Evolutionary conservation across 768 basidiomycete species (phyloP).

Genomic region (Russula ochroleuca): DNA sequence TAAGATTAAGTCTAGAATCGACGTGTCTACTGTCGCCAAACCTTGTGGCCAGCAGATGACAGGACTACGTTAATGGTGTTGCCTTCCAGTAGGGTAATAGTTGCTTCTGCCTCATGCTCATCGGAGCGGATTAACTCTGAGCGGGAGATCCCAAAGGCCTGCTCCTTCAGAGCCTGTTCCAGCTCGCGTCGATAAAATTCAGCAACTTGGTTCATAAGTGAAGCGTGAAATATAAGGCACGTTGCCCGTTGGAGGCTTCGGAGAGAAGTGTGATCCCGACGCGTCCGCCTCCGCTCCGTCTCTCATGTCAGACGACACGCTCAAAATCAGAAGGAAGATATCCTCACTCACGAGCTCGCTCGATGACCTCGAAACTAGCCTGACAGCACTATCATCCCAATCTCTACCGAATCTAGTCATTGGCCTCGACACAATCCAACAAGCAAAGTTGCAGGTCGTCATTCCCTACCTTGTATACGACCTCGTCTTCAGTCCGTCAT

Average conservation of each 20-base stretch:
- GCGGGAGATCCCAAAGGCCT: slow-evolving; percentile 18
- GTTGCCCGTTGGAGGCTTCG: too few species aligned
- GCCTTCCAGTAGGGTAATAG: slow-evolving; percentile 21
- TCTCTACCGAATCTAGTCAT: slow-evolving; percentile 63
- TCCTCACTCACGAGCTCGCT: slow-evolving; percentile 52
- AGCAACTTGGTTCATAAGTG: slow-evolving; percentile 4
- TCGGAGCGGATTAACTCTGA: slow-evolving; percentile 6
- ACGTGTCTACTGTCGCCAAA: background rate
- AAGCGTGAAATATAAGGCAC: background rate
- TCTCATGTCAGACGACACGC: slow-evolving; percentile 37
- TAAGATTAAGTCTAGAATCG: background rate
- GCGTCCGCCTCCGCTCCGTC: background rate
- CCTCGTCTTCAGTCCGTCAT: slow-evolving; percentile 69
- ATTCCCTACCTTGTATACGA: slow-evolving; percentile 84
- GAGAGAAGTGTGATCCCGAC: background rate
- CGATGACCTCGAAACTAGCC: slow-evolving; percentile 59
- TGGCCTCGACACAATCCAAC: slow-evolving; percentile 65
- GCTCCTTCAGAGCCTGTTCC: slow-evolving; percentile 19
- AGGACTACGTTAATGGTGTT: slow-evolving; percentile 16
- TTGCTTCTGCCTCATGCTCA: slow-evolving; percentile 17
- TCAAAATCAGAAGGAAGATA: slow-evolving; percentile 41
- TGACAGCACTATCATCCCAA: slow-evolving; percentile 64
- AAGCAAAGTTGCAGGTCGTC: slow-evolving; percentile 75
- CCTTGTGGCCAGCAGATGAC: slow-evolving; percentile 23
- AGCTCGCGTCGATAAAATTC: slow-evolving; percentile 25